phyloP scores from a whole-genome alignment of 2,329 filamentous ascomycete species.

The Aphanoascus verrucosus region DNA sequence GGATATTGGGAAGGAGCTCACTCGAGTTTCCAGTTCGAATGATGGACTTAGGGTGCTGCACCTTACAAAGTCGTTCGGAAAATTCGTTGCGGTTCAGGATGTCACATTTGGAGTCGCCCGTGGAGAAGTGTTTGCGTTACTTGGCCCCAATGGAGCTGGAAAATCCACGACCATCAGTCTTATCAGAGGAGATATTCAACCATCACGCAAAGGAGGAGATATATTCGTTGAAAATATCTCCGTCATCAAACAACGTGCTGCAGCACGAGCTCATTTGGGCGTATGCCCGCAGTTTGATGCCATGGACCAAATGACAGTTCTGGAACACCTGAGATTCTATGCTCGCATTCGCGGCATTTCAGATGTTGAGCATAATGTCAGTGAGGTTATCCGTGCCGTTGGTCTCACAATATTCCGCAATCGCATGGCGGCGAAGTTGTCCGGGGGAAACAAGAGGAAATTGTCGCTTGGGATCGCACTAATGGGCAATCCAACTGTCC shows the following conservation, averaged over 20 bases:
- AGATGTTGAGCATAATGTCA: slow-evolving; percentile 66
- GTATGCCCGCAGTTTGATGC: slow-evolving; percentile 85
- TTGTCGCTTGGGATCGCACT: slow-evolving; percentile 78
- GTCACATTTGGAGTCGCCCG: slow-evolving; percentile 70
- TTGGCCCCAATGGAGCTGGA: slow-evolving; percentile 84
- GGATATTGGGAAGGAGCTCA: slow-evolving; percentile 56
- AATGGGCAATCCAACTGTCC: slow-evolving; percentile 80
- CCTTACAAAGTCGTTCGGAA: slow-evolving; percentile 67
- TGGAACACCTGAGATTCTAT: slow-evolving; percentile 80
- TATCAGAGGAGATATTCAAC: slow-evolving; percentile 77
- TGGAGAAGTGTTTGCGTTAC: slow-evolving; percentile 75
- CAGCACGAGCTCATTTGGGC: slow-evolving; percentile 67
- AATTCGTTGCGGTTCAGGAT: slow-evolving; percentile 73
- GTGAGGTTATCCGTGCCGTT: slow-evolving; percentile 67
- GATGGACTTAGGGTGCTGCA: slow-evolving; percentile 71
- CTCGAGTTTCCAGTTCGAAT: slow-evolving; percentile 48
- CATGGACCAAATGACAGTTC: slow-evolving; percentile 80
- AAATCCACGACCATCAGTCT: slow-evolving; percentile 84
- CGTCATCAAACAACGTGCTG: slow-evolving; percentile 59
- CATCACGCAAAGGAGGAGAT: slow-evolving; percentile 60
- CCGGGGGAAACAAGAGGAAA: slow-evolving; percentile 90
- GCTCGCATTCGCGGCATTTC: slow-evolving; percentile 69
- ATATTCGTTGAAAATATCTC: slow-evolving; percentile 70
- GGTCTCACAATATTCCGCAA: slow-evolving; percentile 60
- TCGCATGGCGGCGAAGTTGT: slow-evolving; percentile 68